Evolutionary conservation across 2,329 filamentous ascomycete genomes (phyloP), one percentile per base, ranked within the genome.

Genomic region (Diaporthe vaccinii): DNA sequence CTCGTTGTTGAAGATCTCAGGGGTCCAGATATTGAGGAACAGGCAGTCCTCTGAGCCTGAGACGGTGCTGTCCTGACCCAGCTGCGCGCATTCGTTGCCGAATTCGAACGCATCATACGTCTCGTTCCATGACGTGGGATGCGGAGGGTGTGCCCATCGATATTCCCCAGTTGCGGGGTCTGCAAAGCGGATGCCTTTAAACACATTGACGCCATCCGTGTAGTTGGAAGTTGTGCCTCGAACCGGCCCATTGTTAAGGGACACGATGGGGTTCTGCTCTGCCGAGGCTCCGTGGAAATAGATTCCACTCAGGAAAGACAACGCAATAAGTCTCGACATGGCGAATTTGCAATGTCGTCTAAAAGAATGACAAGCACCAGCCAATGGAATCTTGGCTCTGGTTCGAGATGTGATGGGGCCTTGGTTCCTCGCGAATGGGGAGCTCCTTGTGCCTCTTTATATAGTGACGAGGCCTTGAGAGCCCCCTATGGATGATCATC

Each of bases 41-140:
- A 96, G 87, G 80, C 94, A 96, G 78, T 94, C 92, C 80, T 94
- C 92, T 0, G 84, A 87, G 6, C 78, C 82, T 25, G 75, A 79
- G 6, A 49, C 22, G 55, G 55, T 58, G 17, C 41, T 61, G n/a
- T 51, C 72, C 25, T 58, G 20, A 7, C 51, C 61, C 20, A 57
- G 59, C 51, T 68, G 36, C n/a, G 62, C 61, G 53, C 72, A 69
- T n/a, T 36, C 39, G 5, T 62, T 62, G 49, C 31, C 72, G 25
- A 69, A 74, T 20, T 46, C 39, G 51, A 53, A 58, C 17, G 72
- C 62, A 34, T 69, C 51, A 3, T 68, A 58, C 2, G 76, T 71
- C 4, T 76, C 77, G 49, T 55, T 72, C 76, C 78, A 79, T 1
- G 71, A 20, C 17, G 70, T 25, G 2, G 75, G 74, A n/a, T 74